Conservation (phyloP, 768 basidiomycete species). For the Phlebiopsis flavidoalba region DNA sequence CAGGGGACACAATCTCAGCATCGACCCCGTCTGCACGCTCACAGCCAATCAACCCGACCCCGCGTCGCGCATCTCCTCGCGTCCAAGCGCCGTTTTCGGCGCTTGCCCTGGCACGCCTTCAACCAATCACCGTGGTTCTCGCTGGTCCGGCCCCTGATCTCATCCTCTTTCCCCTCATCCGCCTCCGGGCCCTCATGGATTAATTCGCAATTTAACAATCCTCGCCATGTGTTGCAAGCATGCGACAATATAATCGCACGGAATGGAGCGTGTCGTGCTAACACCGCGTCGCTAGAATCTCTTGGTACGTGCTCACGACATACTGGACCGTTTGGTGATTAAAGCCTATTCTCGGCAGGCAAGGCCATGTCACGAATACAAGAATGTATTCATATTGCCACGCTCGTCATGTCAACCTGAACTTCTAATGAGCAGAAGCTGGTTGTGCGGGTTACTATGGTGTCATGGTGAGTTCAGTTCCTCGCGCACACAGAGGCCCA, state of each 20-base stretch:
- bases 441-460: too few relatives aligned
- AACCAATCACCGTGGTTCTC: neutral
- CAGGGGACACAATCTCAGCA: neutral
- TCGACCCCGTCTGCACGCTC: neutral
- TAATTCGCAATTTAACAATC: neutral
- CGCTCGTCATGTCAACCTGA: too few relatives aligned
- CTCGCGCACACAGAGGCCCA: too few relatives aligned
- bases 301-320: neutral
- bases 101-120: neutral
- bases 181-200: neutral
- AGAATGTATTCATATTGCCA: too few relatives aligned
- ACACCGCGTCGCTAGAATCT: neutral
- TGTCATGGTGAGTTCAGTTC: too few relatives aligned
- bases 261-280: neutral
- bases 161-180: too few relatives aligned
- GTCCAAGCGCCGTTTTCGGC: neutral
- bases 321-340: too few relatives aligned
- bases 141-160: too few relatives aligned
- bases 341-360: too few relatives aligned
- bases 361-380: too few relatives aligned
- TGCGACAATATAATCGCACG: neutral
- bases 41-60: neutral
- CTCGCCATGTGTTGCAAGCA: neutral
- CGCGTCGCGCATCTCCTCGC: neutral
- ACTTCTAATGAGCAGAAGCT: too few relatives aligned